phyloP scores from a whole-genome alignment of 2,329 filamentous ascomycete genomes.

The Nemania sp. region DNA sequence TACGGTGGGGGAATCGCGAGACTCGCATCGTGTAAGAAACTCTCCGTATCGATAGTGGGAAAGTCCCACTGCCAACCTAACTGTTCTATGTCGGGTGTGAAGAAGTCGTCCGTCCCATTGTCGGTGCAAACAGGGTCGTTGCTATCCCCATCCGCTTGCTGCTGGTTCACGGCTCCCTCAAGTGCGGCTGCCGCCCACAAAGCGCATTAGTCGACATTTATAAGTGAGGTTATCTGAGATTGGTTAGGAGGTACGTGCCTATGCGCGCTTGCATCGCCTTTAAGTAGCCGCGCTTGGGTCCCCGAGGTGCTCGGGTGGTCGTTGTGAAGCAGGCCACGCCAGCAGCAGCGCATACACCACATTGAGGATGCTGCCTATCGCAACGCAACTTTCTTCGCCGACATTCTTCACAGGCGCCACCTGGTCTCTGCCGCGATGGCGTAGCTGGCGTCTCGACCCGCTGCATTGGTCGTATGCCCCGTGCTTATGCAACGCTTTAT shows the following conservation, averaged over 20 bases:
- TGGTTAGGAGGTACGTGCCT: slow-evolving; percentile 4
- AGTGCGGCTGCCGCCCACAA: slow-evolving; percentile 21
- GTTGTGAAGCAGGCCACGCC: slow-evolving; percentile 23
- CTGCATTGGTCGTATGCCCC: slow-evolving; percentile 17
- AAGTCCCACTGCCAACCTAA: slow-evolving; percentile 24
- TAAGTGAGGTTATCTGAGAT: background rate
- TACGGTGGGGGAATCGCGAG: slow-evolving; percentile 13
- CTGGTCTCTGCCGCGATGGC: slow-evolving; percentile 29
- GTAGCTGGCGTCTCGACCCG: slow-evolving; percentile 15
- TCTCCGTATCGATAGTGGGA: slow-evolving; percentile 12
- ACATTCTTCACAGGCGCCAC: slow-evolving; percentile 32
- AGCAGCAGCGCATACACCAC: slow-evolving; percentile 19
- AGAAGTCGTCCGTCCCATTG: slow-evolving; percentile 19
- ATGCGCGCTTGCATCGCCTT: slow-evolving; percentile 29
- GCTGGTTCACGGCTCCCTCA: slow-evolving; percentile 21
- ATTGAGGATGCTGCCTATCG: slow-evolving; percentile 31
- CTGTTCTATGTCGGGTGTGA: slow-evolving; percentile 20
- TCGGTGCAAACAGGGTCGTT: slow-evolving; percentile 9
- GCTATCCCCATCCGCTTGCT: slow-evolving; percentile 18
- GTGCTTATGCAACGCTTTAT: slow-evolving; percentile 26
- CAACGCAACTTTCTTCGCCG: slow-evolving; percentile 33
- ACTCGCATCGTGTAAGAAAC: slow-evolving; percentile 14
- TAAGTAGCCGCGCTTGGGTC: slow-evolving; percentile 31
- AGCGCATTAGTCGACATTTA: slow-evolving; percentile 10
- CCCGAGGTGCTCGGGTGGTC: slow-evolving; percentile 21